Evolutionary conservation across 305 asterid genomes (phyloP).

Genomic region (Solanum hybrid): DNA sequence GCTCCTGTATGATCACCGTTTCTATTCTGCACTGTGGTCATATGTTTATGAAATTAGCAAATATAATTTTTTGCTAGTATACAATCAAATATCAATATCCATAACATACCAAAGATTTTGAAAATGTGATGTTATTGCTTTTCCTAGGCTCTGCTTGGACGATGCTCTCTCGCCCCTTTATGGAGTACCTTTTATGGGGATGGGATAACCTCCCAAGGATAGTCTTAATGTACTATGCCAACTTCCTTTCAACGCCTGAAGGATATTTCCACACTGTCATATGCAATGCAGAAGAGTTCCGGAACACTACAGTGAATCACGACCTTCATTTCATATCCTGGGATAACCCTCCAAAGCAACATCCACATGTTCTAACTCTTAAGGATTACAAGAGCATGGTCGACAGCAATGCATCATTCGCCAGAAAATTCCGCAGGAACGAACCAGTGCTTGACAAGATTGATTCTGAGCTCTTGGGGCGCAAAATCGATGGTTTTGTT

Average conservation of each 20-base stretch:
- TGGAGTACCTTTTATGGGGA: conserved; percentile 60
- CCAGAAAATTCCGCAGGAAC: conserved; percentile 45
- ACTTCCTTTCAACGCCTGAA: conserved; percentile 70
- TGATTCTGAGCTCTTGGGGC: conserved; percentile 48
- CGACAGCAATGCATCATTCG: conserved; percentile 58
- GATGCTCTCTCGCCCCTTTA: conserved; percentile 66
- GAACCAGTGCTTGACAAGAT: conserved; percentile 45
- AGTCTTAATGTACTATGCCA: conserved; percentile 56
- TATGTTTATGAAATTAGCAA: too few relatives aligned
- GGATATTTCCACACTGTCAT: conserved; percentile 59
- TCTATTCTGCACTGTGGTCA: too few relatives aligned
- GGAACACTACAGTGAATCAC: conserved; percentile 57
- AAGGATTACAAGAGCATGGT: conserved; percentile 48
- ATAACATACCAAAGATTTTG: not conserved
- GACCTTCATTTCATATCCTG: conserved; percentile 77
- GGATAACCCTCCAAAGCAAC: conserved; percentile 84
- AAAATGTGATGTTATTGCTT: not conserved
- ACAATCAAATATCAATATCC: not conserved
- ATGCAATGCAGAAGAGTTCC: conserved; percentile 49
- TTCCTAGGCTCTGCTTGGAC: conserved; percentile 70
- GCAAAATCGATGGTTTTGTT: conserved; percentile 40
- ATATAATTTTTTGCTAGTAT: not conserved
- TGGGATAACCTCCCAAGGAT: conserved; percentile 66
- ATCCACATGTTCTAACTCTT: conserved; percentile 50
- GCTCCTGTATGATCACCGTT: not conserved